These are phyloP conservation scores for Ensete ventricosum DNA, from an alignment of 176 grass and related monocot species.

Conservation along the genomic window DNA sequence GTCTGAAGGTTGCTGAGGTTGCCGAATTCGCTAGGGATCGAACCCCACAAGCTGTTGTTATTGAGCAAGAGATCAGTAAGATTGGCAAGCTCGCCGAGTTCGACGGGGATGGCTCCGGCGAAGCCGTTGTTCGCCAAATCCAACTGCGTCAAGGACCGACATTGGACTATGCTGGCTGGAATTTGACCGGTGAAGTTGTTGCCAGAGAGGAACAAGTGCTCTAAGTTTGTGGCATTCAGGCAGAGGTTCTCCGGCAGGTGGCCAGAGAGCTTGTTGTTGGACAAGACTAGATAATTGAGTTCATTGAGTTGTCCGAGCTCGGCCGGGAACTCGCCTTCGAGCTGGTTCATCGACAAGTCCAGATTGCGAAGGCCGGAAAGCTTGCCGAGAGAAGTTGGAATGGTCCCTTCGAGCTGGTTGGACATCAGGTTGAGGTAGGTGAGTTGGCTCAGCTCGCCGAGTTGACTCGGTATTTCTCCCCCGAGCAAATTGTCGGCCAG, in stretches of 20 bases:
- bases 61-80: constrained; percentile 70
- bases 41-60: constrained; percentile 70
- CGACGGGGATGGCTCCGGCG: constrained; percentile 38
- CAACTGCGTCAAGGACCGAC: constrained; percentile 49
- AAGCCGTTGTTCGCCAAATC: constrained; percentile 86
- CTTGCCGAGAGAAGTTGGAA: constrained; percentile 41
- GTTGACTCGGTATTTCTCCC: constrained; percentile 37
- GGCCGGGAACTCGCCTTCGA: constrained; percentile 44
- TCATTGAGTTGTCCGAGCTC: constrained; percentile 37
- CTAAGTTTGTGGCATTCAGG: constrained; percentile 20
- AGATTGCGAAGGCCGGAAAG: constrained; percentile 37
- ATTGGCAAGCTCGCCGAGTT: constrained; percentile 44
- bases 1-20: constrained; percentile 48
- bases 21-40: constrained; percentile 46
- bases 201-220: constrained; percentile 61
- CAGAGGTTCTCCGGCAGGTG: constrained; percentile 41
- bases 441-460: constrained; percentile 50
- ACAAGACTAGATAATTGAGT: constrained; percentile 57
- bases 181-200: constrained; percentile 75
- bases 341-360: constrained; percentile 66
- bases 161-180: constrained; percentile 41
- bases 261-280: constrained; percentile 53
- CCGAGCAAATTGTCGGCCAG: constrained; percentile 58
- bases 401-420: constrained; percentile 48
- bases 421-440: constrained; percentile 75